Percentiles rank a stretch among this genome's conserved stretches.
Evolutionary conservation across 805 yeast genomes (phyloP).

Genomic region (Huiozyma naganishii): DNA sequence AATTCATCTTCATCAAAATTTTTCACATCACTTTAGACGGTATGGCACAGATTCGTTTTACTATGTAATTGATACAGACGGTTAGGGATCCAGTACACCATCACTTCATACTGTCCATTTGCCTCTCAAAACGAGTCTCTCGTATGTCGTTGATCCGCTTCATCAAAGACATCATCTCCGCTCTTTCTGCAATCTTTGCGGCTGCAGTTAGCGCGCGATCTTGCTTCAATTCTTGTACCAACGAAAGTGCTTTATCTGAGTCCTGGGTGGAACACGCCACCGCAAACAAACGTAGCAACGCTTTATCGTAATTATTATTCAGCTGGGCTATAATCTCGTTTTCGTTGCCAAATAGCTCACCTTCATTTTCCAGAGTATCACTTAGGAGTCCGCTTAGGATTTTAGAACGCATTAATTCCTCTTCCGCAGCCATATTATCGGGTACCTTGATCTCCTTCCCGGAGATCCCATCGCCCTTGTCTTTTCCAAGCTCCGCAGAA

Average conservation of each 20-base stretch:
- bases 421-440: slow-evolving; percentile 39
- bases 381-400: slow-evolving; percentile 51
- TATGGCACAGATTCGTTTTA: not conserved
- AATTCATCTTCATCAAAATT: slow-evolving; percentile 10
- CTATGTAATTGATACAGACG: not conserved
- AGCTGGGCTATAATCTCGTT: slow-evolving; percentile 43
- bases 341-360: slow-evolving; percentile 34
- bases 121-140: slow-evolving; percentile 31
- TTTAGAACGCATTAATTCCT: slow-evolving; percentile 48
- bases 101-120: slow-evolving; percentile 8
- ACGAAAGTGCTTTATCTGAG: slow-evolving; percentile 52
- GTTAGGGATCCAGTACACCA: not conserved
- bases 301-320: slow-evolving; percentile 57
- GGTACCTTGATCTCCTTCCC: slow-evolving; percentile 21
- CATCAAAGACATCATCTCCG: slow-evolving; percentile 42
- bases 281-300: slow-evolving; percentile 68
- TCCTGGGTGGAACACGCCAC: slow-evolving; percentile 59
- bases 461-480: slow-evolving; percentile 10
- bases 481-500: slow-evolving; percentile 8
- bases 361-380: slow-evolving; percentile 42
- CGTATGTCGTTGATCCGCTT: slow-evolving; percentile 44
- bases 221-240: slow-evolving; percentile 59
- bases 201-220: slow-evolving; percentile 82
- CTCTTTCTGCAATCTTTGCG: slow-evolving; percentile 68
- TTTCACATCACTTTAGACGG: slow-evolving; percentile 1